These are phyloP conservation scores for Saccharomycopsis crataegensis DNA, from an alignment of 1,139 yeast genomes.

Conservation along the genomic window DNA sequence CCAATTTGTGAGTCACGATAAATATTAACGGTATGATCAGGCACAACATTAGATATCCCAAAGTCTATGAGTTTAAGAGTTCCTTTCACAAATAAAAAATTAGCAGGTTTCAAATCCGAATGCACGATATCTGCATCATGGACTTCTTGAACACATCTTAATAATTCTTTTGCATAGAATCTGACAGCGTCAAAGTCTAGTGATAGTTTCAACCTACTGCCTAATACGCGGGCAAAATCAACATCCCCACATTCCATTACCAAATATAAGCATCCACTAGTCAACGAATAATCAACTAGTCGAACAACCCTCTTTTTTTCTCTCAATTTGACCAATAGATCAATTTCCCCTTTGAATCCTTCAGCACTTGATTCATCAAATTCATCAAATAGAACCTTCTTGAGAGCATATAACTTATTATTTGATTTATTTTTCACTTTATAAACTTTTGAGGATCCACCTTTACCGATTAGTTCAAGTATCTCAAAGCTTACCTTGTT, in stretches of 20 bases:
- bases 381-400: constrained; percentile 74
- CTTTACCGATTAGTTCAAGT: constrained; percentile 76
- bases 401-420: constrained; percentile 66
- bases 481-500: constrained; percentile 66
- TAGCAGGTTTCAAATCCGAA: constrained; percentile 93
- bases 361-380: constrained; percentile 66
- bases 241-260: constrained; percentile 97
- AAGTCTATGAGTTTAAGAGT: constrained; percentile 84
- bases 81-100: constrained; percentile 82
- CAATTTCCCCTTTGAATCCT: constrained; percentile 89
- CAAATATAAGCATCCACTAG: constrained; percentile 54
- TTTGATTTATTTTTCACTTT: constrained; percentile 53
- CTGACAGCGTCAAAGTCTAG: constrained; percentile 75
- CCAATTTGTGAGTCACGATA: constrained; percentile 91
- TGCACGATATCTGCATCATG: constrained; percentile 88
- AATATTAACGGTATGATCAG: constrained; percentile 85
- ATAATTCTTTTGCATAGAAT: constrained; percentile 72
- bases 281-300: constrained; percentile 65
- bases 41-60: constrained; percentile 93
- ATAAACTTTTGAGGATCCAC: constrained; percentile 91
- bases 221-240: constrained; percentile 78
- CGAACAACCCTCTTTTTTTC: constrained; percentile 70
- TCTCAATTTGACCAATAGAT: constrained; percentile 53
- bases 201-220: constrained; percentile 44
- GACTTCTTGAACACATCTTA: constrained; percentile 80